A percentile compares a stretch with the other conserved stretches of the same genome.
Conservation (phyloP, 441 rosid species). For the Eutrema salsugineum region DNA sequence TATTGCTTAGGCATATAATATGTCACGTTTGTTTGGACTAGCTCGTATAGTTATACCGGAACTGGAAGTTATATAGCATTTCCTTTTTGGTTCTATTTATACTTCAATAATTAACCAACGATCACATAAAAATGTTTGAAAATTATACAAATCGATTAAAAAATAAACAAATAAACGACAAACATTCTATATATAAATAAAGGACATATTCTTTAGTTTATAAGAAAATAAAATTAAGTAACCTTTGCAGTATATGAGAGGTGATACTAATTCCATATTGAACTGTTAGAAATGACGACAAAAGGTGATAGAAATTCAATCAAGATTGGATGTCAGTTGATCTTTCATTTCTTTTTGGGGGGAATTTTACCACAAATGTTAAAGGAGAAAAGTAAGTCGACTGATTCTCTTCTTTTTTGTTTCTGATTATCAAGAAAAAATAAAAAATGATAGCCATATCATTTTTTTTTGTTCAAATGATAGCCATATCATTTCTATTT, state of each 20-base stretch:
- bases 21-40: slow-evolving; percentile 20
- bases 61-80: slow-evolving; percentile 3
- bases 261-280: neutral
- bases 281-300: neutral
- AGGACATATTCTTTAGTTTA: neutral
- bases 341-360: neutral
- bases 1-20: slow-evolving; percentile 26
- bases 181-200: too few species aligned
- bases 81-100: neutral
- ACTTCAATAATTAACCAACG: neutral
- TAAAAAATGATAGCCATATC: slow-evolving; percentile 21
- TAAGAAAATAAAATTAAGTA: neutral
- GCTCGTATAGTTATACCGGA: neutral
- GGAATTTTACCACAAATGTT: neutral
- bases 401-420: neutral
- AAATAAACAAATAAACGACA: neutral
- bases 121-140: neutral
- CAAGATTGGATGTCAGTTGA: neutral
- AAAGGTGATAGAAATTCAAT: neutral
- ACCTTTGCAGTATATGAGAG: neutral
- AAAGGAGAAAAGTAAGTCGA: neutral
- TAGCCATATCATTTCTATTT: slow-evolving; percentile 22
- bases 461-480: slow-evolving; percentile 1
- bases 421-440: neutral
- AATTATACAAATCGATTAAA: neutral